Evolutionary conservation across 2,329 filamentous ascomycete species (phyloP), one percentile per base, ranked within the genome.

Genomic region (Lojkania enalia): DNA sequence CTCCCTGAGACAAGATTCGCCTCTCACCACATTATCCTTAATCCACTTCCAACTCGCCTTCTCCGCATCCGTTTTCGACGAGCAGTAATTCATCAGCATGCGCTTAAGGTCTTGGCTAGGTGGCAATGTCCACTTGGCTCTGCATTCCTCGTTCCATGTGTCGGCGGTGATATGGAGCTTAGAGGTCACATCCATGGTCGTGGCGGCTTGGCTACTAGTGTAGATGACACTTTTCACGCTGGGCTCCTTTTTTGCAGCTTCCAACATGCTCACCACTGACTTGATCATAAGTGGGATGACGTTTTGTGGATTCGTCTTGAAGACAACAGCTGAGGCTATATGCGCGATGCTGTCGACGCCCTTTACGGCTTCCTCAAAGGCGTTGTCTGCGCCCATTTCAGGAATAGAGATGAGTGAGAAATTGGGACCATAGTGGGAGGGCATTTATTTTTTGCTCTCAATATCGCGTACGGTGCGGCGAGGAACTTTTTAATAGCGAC

Each of bases 401-500:
- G 67, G 55, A 2, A 79, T 64, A 3, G 64, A 46, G 3, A 70
- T 60, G 3, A 72, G 56, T 21, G 74, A 69, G 33, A 77, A 71
- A 2, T 52, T 44, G 5, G 58, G 63, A 1, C 52, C 47, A 30
- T 53, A 53, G 30, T 52, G 47, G 1, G 36, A 31, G 16, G 31
- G 20, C 47, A 55, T 51, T 50, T 47, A 55, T 20, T 36, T 9
- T 20, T 53, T 20, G 15, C 46, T 51, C 5, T 56, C 35, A 3
- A 51, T 21, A 35, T 67, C 54, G 9, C 76, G 70, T 3, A 73
- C 68, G 1, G 76, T 77, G n/a, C 74, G 1, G 64, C 42, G 14
- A 78, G 63, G 9, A 78, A 60, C 12, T 71, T 57, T n/a, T 72
- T 55, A 21, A 64, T 58, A 3, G 75, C 58, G 32, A 78, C 72